Conservation (phyloP, 768 basidiomycete species). For the Hygrophorus pudorinus region DNA sequence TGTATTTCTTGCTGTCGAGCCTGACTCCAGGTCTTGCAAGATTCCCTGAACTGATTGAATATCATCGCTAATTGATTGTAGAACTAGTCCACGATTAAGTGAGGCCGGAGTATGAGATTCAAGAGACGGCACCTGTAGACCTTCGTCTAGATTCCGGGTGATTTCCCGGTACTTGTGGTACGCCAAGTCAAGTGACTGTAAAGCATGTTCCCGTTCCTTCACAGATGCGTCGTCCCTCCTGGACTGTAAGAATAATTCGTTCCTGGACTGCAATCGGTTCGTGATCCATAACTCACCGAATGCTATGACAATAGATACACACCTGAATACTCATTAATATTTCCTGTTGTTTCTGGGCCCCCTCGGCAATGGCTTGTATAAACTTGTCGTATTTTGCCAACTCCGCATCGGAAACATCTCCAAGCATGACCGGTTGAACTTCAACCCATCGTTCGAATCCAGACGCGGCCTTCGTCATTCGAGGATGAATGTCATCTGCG, state of each 20-base stretch:
- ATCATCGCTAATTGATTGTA: conserved; percentile 80
- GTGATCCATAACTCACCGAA: background rate
- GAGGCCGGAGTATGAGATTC: background rate
- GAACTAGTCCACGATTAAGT: conserved; percentile 42
- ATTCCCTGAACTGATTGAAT: conserved; percentile 63
- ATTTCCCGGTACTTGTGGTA: conserved; percentile 87
- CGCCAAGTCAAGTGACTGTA: conserved; percentile 77
- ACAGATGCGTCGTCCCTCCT: conserved; percentile 68
- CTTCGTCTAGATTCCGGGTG: conserved; percentile 76
- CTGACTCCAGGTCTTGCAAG: conserved; percentile 66
- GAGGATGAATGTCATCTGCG: conserved; percentile 63
- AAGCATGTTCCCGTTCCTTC: conserved; percentile 69
- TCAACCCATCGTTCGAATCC: conserved; percentile 59
- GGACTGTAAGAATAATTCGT: conserved; percentile 65
- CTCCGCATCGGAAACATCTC: conserved; percentile 70
- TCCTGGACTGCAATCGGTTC: conserved; percentile 25
- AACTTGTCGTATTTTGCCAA: conserved; percentile 75
- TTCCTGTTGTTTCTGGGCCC: conserved; percentile 51
- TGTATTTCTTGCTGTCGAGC: conserved; percentile 65
- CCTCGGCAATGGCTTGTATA: conserved; percentile 45
- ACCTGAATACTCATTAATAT: conserved; percentile 66
- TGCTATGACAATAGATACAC: conserved; percentile 8
- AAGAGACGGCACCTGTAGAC: conserved; percentile 52
- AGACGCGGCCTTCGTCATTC: conserved; percentile 56
- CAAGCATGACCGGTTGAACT: conserved; percentile 80